Evolutionary conservation across 805 yeast genomes (phyloP).

Genomic region (Ascoidea asiatica): DNA sequence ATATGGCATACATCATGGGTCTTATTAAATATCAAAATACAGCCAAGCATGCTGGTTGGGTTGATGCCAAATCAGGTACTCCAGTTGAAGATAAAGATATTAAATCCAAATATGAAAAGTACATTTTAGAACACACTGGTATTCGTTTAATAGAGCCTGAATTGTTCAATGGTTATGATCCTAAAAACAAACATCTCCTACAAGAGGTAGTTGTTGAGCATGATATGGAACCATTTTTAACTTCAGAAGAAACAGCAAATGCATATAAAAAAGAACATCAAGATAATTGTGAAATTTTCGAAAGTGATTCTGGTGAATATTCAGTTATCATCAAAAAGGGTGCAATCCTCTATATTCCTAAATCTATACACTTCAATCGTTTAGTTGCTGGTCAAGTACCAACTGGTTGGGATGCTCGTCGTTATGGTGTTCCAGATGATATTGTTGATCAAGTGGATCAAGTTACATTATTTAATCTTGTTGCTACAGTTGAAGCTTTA

Average conservation of each 20-base stretch:
- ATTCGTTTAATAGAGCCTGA: conserved; percentile 95
- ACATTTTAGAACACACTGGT: conserved; percentile 88
- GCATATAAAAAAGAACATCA: conserved; percentile 92
- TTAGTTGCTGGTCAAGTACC: conserved; percentile 61
- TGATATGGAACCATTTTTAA: conserved; percentile 90
- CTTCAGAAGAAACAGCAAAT: conserved; percentile 89
- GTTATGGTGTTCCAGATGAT: conserved; percentile 92
- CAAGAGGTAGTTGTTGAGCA: conserved; percentile 97
- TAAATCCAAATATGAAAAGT: conserved; percentile 81
- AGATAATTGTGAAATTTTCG: conserved; percentile 84
- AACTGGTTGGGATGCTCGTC: conserved; percentile 94
- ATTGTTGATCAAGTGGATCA: conserved; percentile 92
- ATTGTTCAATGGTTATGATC: conserved; percentile 86
- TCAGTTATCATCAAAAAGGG: conserved; percentile 87
- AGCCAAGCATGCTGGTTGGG: conserved; percentile 84
- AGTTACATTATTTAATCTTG: conserved; percentile 82
- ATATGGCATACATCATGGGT: conserved; percentile 99
- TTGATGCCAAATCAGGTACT: conserved; percentile 81
- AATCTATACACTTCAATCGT: conserved; percentile 22
- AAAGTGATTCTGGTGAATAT: conserved; percentile 83
- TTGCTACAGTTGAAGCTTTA: conserved; percentile 90
- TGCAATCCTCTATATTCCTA: conserved; percentile 82
- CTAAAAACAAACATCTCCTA: conserved; percentile 80
- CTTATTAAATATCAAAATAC: conserved; percentile 57
- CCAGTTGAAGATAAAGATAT: conserved; percentile 94